These are phyloP conservation scores for Saturnispora gosingensis DNA, from an alignment of 805 yeast species.

Conservation along the genomic window DNA sequence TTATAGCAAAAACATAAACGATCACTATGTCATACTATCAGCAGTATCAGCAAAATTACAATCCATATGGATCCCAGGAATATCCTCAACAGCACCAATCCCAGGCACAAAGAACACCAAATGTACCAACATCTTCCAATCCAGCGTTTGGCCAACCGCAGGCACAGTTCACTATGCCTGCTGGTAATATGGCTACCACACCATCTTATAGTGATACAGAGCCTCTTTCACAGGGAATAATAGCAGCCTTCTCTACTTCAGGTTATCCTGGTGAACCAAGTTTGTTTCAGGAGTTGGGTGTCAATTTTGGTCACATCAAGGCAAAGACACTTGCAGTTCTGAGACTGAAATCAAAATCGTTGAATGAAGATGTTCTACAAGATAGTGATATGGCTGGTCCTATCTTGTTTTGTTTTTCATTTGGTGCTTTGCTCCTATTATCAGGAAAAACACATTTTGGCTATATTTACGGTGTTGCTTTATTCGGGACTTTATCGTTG, in stretches of 20 bases:
- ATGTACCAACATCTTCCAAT: not conserved
- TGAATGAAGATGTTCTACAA: slow-evolving; percentile 67
- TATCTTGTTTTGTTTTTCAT: slow-evolving; percentile 72
- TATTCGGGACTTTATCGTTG: slow-evolving; percentile 78
- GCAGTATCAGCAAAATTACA: slow-evolving; percentile 16
- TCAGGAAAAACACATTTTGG: slow-evolving; percentile 96
- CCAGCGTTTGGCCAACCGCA: not conserved
- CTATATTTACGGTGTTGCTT: slow-evolving; percentile 90
- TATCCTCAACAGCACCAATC: slow-evolving; percentile 9
- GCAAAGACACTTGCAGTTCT: slow-evolving; percentile 79
- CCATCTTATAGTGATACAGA: slow-evolving; percentile 2
- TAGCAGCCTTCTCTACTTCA: slow-evolving; percentile 86
- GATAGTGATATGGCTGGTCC: slow-evolving; percentile 97
- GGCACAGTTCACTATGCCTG: slow-evolving; percentile 3
- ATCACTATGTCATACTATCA: slow-evolving; percentile 29
- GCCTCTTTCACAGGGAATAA: slow-evolving; percentile 42
- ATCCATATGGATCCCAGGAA: slow-evolving; percentile 3
- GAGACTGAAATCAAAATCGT: slow-evolving; percentile 51
- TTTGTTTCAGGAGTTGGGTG: slow-evolving; percentile 83
- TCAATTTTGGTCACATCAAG: slow-evolving; percentile 81
- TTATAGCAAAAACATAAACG: not conserved
- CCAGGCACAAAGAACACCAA: not conserved
- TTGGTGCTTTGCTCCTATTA: slow-evolving; percentile 72
- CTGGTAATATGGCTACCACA: slow-evolving; percentile 1
- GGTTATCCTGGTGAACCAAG: slow-evolving; percentile 97